Conservation (phyloP, 805 yeast species). For the Huiozyma sinensis region DNA sequence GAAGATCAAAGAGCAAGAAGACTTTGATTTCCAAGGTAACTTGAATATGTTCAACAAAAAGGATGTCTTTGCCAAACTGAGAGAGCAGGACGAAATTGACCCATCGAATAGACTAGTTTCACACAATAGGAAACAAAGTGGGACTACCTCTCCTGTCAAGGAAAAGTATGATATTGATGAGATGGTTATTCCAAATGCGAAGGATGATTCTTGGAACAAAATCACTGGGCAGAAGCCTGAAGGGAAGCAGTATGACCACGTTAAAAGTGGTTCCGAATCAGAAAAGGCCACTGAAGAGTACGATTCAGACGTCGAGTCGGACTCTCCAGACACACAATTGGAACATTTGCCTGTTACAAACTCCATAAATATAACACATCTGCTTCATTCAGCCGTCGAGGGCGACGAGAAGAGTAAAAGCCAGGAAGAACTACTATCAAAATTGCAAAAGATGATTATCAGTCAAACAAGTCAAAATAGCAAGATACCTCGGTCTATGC, state of each 20-base stretch:
- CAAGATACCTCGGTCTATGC: constrained; percentile 9
- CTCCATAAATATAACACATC: constrained; percentile 28
- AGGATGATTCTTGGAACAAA: constrained; percentile 46
- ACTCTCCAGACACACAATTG: constrained; percentile 13
- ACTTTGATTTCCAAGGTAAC: constrained; percentile 79
- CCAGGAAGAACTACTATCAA: constrained; percentile 3
- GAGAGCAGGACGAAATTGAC: constrained; percentile 47
- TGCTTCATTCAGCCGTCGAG: constrained; percentile 20
- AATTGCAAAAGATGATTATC: constrained; percentile 18
- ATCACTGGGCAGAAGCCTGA: constrained; percentile 7
- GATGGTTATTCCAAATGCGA: constrained; percentile 48
- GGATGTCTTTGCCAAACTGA: constrained; percentile 68
- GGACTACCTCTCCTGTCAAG: neutral
- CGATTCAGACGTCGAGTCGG: constrained; percentile 14
- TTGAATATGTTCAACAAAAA: constrained; percentile 73
- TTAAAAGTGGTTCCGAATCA: constrained; percentile 1
- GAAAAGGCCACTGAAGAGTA: constrained; percentile 7
- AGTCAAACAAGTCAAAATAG: constrained; percentile 9
- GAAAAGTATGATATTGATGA: constrained; percentile 57
- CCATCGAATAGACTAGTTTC: constrained; percentile 61
- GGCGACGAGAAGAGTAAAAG: neutral
- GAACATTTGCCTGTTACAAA: constrained; percentile 25
- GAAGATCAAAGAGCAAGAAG: constrained; percentile 40
- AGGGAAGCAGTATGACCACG: neutral
- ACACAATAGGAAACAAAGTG: constrained; percentile 43